Percentiles rank a stretch among this genome's conserved stretches.
phyloP scores from a whole-genome alignment of 768 basidiomycete genomes.

The Cystobasidium tubakii region DNA sequence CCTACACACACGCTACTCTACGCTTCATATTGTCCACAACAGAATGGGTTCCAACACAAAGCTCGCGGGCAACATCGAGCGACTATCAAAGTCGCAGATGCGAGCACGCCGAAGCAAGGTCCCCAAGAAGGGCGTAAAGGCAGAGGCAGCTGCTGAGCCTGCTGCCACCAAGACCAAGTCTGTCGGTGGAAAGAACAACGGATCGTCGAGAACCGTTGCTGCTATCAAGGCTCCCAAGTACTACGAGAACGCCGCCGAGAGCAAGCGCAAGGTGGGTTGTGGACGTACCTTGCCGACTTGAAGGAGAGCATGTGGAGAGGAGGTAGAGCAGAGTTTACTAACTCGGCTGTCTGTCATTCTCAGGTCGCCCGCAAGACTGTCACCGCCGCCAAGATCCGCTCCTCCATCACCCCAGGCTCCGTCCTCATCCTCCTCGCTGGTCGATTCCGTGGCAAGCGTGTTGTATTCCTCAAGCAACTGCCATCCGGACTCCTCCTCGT shows the following conservation, averaged over 20 bases:
- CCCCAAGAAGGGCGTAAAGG: constrained; percentile 51
- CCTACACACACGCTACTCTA: background rate
- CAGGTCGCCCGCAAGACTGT: constrained; percentile 78
- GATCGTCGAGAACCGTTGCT: constrained; percentile 77
- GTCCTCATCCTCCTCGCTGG: constrained; percentile 94
- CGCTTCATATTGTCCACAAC: too few relatives aligned
- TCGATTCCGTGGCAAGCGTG: constrained; percentile 95
- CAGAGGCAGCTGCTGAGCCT: constrained; percentile 60
- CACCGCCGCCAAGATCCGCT: constrained; percentile 65
- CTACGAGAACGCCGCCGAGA: constrained; percentile 42
- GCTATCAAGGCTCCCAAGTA: constrained; percentile 76
- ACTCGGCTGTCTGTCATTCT: too few relatives aligned
- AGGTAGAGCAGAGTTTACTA: too few relatives aligned
- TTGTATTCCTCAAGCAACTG: constrained; percentile 96
- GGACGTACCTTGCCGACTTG: background rate
- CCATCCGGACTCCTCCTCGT: constrained; percentile 82
- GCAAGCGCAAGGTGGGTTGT: background rate
- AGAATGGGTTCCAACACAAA: constrained; percentile 17
- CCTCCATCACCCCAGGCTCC: constrained; percentile 85
- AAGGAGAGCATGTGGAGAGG: background rate
- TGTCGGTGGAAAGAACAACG: constrained; percentile 85
- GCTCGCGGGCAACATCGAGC: constrained; percentile 26
- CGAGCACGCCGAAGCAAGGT: constrained; percentile 21
- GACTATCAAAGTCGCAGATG: constrained; percentile 4
- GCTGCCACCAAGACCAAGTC: constrained; percentile 67